Evolutionary conservation across 805 yeast genomes (phyloP), one percentile per base, ranked within the genome.

Genomic region (Scheffersomyces spartinae): DNA sequence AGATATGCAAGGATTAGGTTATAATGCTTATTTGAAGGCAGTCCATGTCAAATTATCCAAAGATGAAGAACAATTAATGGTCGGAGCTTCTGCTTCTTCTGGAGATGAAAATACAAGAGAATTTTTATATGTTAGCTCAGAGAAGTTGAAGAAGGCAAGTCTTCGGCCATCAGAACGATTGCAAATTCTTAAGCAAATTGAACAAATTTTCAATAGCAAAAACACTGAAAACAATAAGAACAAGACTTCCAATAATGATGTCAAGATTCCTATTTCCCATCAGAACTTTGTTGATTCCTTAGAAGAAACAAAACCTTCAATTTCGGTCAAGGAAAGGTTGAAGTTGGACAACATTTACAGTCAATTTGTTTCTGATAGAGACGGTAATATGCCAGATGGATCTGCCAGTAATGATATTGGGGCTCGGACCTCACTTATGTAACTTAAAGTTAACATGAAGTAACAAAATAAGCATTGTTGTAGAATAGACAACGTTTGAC

Each of bases 311-410:
- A 83, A 81, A 37, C 83, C 94, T n/a, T 82, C 95, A 24, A 84
- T 88, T 15, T 85, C 96, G 0, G 49, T 55, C 1, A 66, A 73
- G 11, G 97, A 88, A 42, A 64, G 68, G 32, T 37, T 38, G 6
- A 81, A 84, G 40, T 63, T 88, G 25, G 48, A 58, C 13, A 51
- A 46, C 0, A 76, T 88, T 17, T 88, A 88, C 44, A 45, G 57
- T 12, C 74, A 77, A 42, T 91, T 88, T 43, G 69, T 76, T 4
- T 66, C 74, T 20, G 48, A 46, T 24, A 55, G 96, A 23, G 86
- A 80, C 29, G 95, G 95, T 0, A 75, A 77, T 30, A 73, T 88
- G 83, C 94, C 93, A 1, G 74, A 73, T 35, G 96, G 95, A 0
- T 66, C 74, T 17, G 72, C 88, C 3, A 71, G 91, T 41, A 71